Conservation (phyloP, 179 eudicot genomes). For the Camellia oleifera region DNA sequence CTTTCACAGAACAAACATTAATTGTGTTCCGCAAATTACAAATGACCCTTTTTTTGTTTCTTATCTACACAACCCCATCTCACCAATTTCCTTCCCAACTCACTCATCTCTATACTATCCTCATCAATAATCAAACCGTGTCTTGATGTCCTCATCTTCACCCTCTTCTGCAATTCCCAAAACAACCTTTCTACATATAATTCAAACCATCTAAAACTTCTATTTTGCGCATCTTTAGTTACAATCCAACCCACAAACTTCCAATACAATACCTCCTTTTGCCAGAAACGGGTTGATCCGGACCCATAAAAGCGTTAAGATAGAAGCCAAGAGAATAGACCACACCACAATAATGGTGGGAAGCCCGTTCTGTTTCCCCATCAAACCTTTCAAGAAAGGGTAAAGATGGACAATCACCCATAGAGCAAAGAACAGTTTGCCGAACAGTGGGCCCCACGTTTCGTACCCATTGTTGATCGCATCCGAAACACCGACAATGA, state of each 20-base stretch:
- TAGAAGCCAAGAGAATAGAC: slow-evolving; percentile 80
- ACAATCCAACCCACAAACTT: slow-evolving; percentile 86
- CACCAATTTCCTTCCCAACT: neutral
- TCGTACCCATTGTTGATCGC: slow-evolving; percentile 52
- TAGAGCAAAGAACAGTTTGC: slow-evolving; percentile 41
- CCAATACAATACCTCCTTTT: slow-evolving; percentile 71
- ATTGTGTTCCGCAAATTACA: neutral
- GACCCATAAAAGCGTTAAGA: slow-evolving; percentile 83
- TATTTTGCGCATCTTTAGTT: slow-evolving; percentile 33
- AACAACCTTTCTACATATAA: neutral
- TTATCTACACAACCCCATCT: neutral
- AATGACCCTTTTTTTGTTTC: neutral
- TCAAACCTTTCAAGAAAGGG: slow-evolving; percentile 45
- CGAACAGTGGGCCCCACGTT: slow-evolving; percentile 48
- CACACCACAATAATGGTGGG: slow-evolving; percentile 63
- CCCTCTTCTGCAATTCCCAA: slow-evolving; percentile 10
- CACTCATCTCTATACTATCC: neutral
- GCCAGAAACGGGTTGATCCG: slow-evolving; percentile 71
- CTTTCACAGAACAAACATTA: neutral
- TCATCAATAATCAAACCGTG: slow-evolving; percentile 7
- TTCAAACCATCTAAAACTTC: slow-evolving; percentile 2
- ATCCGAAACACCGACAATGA: slow-evolving; percentile 39
- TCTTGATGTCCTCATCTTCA: neutral
- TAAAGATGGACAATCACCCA: slow-evolving; percentile 55
- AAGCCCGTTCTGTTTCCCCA: slow-evolving; percentile 52